Conservation (phyloP, 2,329 filamentous ascomycete genomes). For the Paramyrothecium sp. region DNA sequence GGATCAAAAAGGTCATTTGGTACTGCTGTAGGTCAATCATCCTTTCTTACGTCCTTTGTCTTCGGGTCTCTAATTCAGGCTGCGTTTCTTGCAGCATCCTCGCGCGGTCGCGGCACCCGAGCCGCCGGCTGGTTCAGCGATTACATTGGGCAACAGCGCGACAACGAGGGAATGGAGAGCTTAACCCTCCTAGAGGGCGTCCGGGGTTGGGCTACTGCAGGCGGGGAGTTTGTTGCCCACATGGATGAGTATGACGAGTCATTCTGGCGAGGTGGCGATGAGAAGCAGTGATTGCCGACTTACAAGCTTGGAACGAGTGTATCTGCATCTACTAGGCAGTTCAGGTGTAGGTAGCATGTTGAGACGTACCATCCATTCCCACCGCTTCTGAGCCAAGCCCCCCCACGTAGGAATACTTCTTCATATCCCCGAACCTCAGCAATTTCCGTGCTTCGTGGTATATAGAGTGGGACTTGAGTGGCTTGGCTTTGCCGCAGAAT, state of each 20-base stretch:
- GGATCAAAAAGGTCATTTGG: conserved; percentile 39
- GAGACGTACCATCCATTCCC: no score
- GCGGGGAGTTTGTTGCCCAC: conserved; percentile 41
- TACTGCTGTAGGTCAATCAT: conserved; percentile 40
- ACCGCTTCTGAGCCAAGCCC: no score
- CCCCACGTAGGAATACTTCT: no score
- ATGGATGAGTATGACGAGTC: conserved; percentile 46
- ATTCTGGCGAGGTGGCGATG: no score
- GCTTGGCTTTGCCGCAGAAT: no score
- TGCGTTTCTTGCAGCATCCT: conserved; percentile 53
- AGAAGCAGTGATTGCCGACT: no score
- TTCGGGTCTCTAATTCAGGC: background rate
- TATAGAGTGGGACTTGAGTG: no score
- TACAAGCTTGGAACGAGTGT: no score
- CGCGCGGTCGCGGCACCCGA: conserved; percentile 50
- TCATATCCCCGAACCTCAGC: no score
- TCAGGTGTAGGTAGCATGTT: no score
- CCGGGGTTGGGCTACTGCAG: conserved; percentile 51
- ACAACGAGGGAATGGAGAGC: conserved; percentile 43
- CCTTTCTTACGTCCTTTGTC: background rate
- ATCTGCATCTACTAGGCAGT: no score
- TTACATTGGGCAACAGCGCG: conserved; percentile 39
- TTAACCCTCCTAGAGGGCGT: conserved; percentile 50
- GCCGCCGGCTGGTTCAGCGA: conserved; percentile 56
- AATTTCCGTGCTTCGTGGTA: no score